Conservation (phyloP, 1,139 yeast species). For the Spencermartinsiella ligniputridi region DNA sequence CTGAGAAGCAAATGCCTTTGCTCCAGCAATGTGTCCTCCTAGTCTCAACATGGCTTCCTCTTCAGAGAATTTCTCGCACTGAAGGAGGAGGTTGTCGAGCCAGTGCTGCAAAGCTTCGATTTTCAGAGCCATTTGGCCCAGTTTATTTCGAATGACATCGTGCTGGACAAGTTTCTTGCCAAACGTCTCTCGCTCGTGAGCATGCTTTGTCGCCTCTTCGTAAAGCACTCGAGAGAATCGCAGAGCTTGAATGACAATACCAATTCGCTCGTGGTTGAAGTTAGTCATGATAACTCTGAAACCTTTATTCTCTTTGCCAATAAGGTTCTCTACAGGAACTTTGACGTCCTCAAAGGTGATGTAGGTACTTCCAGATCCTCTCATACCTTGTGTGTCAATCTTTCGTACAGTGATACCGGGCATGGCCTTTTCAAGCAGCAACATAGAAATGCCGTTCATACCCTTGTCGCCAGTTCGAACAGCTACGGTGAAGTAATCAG, state of each 20-base stretch:
- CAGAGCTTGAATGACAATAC: constrained; percentile 39
- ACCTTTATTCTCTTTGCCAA: constrained; percentile 42
- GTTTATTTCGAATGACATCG: constrained; percentile 41
- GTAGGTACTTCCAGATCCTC: constrained; percentile 38
- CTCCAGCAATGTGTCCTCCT: constrained; percentile 45
- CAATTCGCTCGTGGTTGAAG: constrained; percentile 44
- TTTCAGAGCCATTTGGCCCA: constrained; percentile 41
- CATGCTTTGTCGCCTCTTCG: constrained; percentile 41
- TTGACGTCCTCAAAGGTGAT: constrained; percentile 42
- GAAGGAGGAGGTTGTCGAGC: constrained; percentile 37
- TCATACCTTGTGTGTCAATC: constrained; percentile 40
- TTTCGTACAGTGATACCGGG: constrained; percentile 38
- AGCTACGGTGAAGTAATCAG: constrained; percentile 43
- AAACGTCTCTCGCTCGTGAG: constrained; percentile 41
- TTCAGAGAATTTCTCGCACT: constrained; percentile 33
- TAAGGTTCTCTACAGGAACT: constrained; percentile 41
- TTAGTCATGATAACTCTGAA: constrained; percentile 43
- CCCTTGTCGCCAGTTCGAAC: constrained; percentile 42
- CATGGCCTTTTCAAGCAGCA: constrained; percentile 37
- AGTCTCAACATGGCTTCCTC: constrained; percentile 38
- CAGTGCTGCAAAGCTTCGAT: constrained; percentile 39
- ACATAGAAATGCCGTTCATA: constrained; percentile 40
- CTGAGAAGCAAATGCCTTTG: constrained; percentile 41
- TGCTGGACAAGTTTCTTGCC: constrained; percentile 41
- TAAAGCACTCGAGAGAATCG: constrained; percentile 40